Evolutionary conservation across 495 filamentous ascomycete genomes (phyloP), one percentile per base, ranked within the genome.

Genomic region (Penicillium paxilli): DNA sequence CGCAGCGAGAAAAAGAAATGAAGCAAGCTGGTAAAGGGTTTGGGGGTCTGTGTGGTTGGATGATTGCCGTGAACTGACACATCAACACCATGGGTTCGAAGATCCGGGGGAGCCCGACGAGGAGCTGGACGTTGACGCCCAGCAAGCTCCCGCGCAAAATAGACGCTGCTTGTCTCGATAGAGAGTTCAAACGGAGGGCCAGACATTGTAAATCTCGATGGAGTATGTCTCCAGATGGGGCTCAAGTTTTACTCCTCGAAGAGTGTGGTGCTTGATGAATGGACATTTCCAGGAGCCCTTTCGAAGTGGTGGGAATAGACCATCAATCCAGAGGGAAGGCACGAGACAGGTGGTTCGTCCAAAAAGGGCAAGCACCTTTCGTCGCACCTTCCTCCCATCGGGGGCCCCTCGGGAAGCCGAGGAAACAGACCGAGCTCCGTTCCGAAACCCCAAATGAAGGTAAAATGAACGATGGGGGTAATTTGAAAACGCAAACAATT

Each of bases 111-210:
- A 19, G n/a, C 35, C 16, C n/a, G 17, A n/a, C 50, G 59, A 7
- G 47, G 25, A 8, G 35, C 19, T 33, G 50, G 54, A 28, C n/a
- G 25, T 4, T n/a, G 53, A 11, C 44, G 50, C 32, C 57, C 61
- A 40, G 54, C 61, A 37, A 44, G 54, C 16, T 59, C 54, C 20
- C 38, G 47, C 44, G 62, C 62, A 9, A 60, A 50, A 5, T 55
- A 54, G 9, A 21, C 41, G 16, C 52, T 62, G 6, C 52, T 46
- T 5, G 60, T 55, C 6, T 23, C 41, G 35, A 62, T 54, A 5
- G 23, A 41, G 30, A 42, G 1, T 21, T 33, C 35, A 5, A 5
- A 5, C 11, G 5, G 5, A 28, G 11, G 5, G 26, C 26, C 26
- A 5, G 26, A 28, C 26, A 28, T 28, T 5, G 26, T n/a, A n/a